A percentile compares a stretch with the other conserved stretches of the same genome.
These are phyloP conservation scores for Fagus crenata DNA, from an alignment of 306 rosid genomes.

Conservation along the genomic window DNA sequence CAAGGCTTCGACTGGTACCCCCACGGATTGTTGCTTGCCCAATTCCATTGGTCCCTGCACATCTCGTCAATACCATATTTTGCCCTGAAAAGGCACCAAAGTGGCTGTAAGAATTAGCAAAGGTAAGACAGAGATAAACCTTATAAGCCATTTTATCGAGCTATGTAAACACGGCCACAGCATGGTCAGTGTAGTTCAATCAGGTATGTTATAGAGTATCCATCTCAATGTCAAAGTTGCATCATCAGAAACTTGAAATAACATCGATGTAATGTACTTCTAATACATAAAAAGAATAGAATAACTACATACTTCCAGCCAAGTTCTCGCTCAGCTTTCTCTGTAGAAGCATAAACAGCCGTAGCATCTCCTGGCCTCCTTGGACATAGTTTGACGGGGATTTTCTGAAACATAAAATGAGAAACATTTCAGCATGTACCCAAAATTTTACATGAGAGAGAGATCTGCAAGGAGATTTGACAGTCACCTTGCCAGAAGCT, in stretches of 20 bases:
- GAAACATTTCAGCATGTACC: not conserved
- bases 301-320: constrained; percentile 79
- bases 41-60: constrained; percentile 99
- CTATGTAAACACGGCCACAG: not conserved
- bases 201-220: not conserved
- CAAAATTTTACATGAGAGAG: not conserved
- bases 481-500: constrained; percentile 71
- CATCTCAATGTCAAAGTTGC: not conserved
- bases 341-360: constrained; percentile 85
- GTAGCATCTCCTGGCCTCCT: constrained; percentile 93
- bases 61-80: constrained; percentile 70
- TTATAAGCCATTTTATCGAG: not conserved
- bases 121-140: not conserved
- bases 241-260: not conserved
- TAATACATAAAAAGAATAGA: not conserved
- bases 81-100: constrained; percentile 38
- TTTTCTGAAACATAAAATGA: constrained; percentile 54
- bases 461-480: not conserved
- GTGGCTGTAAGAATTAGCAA: not conserved
- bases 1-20: constrained; percentile 61
- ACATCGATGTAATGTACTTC: not conserved
- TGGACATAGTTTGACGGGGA: constrained; percentile 67
- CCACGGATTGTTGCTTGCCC: constrained; percentile 89
- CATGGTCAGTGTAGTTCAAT: not conserved
- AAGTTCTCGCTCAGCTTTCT: constrained; percentile 79